A percentile compares a stretch with the other conserved stretches of the same genome.
These are phyloP conservation scores for Clathrospora elynae DNA, from an alignment of 2,329 filamentous ascomycete species.

Conservation along the genomic window DNA sequence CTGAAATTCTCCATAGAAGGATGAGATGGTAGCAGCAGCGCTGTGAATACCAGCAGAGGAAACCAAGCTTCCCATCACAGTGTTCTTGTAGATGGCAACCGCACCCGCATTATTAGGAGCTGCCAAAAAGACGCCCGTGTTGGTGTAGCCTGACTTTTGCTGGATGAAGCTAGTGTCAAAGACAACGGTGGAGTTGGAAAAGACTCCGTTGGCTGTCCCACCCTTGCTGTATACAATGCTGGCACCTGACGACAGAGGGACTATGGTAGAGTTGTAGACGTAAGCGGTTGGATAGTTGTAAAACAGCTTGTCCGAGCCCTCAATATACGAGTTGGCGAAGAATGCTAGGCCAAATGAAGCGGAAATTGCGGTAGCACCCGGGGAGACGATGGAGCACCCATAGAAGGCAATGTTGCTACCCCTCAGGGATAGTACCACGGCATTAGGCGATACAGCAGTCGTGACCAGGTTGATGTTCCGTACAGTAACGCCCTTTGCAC, in stretches of 20 bases:
- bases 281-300: constrained; percentile 51
- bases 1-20: constrained; percentile 51
- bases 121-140: constrained; percentile 51
- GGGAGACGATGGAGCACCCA: constrained; percentile 52
- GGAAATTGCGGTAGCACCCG: constrained; percentile 40
- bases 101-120: constrained; percentile 51
- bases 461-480: constrained; percentile 51
- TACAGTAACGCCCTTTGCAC: constrained; percentile 43
- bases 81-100: constrained; percentile 51
- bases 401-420: constrained; percentile 54
- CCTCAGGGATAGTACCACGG: constrained; percentile 36
- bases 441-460: constrained; percentile 28
- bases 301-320: constrained; percentile 52
- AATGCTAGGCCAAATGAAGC: constrained; percentile 44
- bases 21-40: constrained; percentile 25
- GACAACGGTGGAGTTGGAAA: constrained; percentile 49
- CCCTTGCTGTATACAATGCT: constrained; percentile 52
- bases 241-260: constrained; percentile 45
- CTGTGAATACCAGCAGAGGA: constrained; percentile 47
- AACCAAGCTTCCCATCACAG: constrained; percentile 48
- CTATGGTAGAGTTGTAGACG: constrained; percentile 53
- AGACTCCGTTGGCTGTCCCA: constrained; percentile 15
- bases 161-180: constrained; percentile 50
- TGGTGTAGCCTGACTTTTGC: constrained; percentile 41
- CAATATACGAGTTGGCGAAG: constrained; percentile 54